Base-by-base conservation (phyloP, 768 basidiomycete species). In the Termitomyces sp. region DNA sequence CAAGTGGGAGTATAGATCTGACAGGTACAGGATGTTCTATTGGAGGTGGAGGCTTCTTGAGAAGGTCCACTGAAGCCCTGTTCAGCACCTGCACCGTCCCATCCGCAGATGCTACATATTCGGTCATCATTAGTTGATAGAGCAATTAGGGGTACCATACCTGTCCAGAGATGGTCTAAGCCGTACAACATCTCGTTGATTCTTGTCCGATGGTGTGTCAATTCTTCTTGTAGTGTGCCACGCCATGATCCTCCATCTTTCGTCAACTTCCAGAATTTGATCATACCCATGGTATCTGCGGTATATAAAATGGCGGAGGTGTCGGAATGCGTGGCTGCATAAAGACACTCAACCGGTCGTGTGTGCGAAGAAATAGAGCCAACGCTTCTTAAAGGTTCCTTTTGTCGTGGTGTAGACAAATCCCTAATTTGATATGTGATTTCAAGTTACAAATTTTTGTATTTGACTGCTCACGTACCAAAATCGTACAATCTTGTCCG, bases 281-380 rank as follows among this genome's bases (percentile, higher is more conserved):
- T 84, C 9, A 89, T 67, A 2, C 96, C 97, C 86, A 98, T 90
- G 3, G 91, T 95, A 68, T 98, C 96, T 7, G 83, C 92, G 0
- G 93, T 92, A 66, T 87, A 91, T 5, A 98, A 70, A 25, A 78
- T 71, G 0, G 73, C 80, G 18, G 74, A 70, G 11, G 64, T 66
- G n/a, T 73, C 74, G 3, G 83, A 80, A 36, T 72, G 59, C 13
- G 70, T 60, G 54, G 76, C 73, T n/a, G 80, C 87, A 36, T 82
- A 79, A 12, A 97, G 68, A 56, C 83, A 84, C 67, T 93, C 91
- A 7, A 98, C 85, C 3, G 96, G 96, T 13, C 96, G 83, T 9
- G 84, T 89, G 69, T 99, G 96, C 0, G 85, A 81, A 4, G 91
- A 89, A 42, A 97, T 79, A 4, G 85, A 86, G 42, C 86, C 87